Evolutionary conservation across 768 basidiomycete species (phyloP).

Genomic region (Rhodocollybia butyracea): DNA sequence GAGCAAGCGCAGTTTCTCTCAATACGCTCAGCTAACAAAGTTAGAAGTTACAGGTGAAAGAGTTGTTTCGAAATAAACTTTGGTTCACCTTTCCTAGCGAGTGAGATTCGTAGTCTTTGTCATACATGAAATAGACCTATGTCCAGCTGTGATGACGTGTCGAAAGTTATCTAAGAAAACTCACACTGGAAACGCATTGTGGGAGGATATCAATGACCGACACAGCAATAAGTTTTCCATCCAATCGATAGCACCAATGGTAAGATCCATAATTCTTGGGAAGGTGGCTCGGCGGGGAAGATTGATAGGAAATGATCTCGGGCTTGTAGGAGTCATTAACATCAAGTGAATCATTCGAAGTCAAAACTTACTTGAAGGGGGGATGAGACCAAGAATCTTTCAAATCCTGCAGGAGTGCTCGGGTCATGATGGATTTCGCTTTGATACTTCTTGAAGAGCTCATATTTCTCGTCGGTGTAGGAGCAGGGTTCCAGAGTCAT

Average conservation of each 20-base stretch:
- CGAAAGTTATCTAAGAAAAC: background rate
- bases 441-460: slow-evolving; percentile 77
- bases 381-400: slow-evolving; percentile 73
- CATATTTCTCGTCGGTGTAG: slow-evolving; percentile 78
- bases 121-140: slow-evolving; percentile 88
- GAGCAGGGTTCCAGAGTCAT: slow-evolving; percentile 73
- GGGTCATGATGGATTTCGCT: slow-evolving; percentile 70
- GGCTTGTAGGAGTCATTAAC: slow-evolving; percentile 30
- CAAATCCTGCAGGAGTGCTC: slow-evolving; percentile 52
- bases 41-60: background rate
- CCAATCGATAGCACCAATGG: slow-evolving; percentile 84
- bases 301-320: slow-evolving; percentile 58
- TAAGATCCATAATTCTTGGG: slow-evolving; percentile 87
- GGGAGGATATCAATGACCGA: slow-evolving; percentile 91
- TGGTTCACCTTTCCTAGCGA: slow-evolving; percentile 71
- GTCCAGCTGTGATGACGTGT: slow-evolving; percentile 5
- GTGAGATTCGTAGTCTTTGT: slow-evolving; percentile 59
- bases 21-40: slow-evolving; percentile 74
- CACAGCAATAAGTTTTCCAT: slow-evolving; percentile 80
- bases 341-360: background rate
- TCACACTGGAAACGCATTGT: slow-evolving; percentile 67
- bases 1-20: slow-evolving; percentile 71
- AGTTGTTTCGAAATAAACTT: background rate
- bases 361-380: slow-evolving; percentile 58
- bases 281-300: slow-evolving; percentile 48